These are phyloP conservation scores for Sphagnum fallax DNA, from an alignment of 228 moss, liverwort and hornwort species.

Conservation along the genomic window DNA sequence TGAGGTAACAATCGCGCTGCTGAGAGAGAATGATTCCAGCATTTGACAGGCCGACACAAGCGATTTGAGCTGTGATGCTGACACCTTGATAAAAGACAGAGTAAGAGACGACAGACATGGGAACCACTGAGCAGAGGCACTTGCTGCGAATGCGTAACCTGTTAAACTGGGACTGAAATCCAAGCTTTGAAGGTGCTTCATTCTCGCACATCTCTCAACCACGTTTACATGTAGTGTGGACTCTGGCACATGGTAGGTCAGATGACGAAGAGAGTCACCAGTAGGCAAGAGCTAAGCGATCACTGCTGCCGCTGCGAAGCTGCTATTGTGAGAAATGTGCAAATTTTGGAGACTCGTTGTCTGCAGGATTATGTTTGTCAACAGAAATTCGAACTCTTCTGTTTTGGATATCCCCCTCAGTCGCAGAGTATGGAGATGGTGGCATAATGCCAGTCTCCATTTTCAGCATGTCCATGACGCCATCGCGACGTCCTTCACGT, in stretches of 20 bases:
- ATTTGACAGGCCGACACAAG: too few species aligned
- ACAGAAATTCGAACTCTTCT: constrained; percentile 58
- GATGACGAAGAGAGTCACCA: constrained; percentile 56
- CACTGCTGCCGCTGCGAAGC: constrained; percentile 62
- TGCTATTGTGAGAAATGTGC: constrained; percentile 32
- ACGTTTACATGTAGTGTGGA: constrained; percentile 59
- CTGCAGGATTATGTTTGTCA: constrained; percentile 72
- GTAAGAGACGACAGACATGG: too few species aligned
- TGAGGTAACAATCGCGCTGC: too few species aligned
- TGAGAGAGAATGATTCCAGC: too few species aligned
- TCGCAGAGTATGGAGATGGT: constrained; percentile 60
- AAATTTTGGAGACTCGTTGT: constrained; percentile 60
- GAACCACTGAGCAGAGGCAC: too few species aligned
- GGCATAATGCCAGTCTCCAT: constrained; percentile 69
- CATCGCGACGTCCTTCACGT: constrained; percentile 64
- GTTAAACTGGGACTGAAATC: too few species aligned
- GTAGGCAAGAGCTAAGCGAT: constrained; percentile 85
- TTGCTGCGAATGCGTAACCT: too few species aligned
- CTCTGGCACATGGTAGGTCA: constrained; percentile 51
- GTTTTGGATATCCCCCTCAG: constrained; percentile 49
- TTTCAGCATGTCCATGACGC: constrained; percentile 71
- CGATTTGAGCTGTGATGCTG: too few species aligned
- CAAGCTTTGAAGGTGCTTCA: constrained; percentile 9
- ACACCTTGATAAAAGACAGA: too few species aligned
- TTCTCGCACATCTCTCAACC: constrained; percentile 60